Percentiles rank a stretch among this genome's conserved stretches.
Conservation (phyloP, 257 asterid species). For the Capsicum baccatum region DNA sequence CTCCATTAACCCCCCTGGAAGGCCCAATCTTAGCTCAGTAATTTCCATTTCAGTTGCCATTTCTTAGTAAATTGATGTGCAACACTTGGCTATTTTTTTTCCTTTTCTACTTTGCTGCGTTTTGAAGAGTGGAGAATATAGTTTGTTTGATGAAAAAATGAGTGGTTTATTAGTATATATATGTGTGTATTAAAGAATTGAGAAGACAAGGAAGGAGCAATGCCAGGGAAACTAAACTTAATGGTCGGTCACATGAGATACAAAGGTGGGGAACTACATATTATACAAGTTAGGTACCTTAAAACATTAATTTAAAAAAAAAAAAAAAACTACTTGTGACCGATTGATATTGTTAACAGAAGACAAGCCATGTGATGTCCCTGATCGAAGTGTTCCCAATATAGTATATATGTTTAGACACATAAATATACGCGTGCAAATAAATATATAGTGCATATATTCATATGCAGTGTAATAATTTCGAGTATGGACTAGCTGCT, state of each 20-base stretch:
- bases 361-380: constrained; percentile 74
- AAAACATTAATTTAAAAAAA: constrained; percentile 15
- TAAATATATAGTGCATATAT: neutral
- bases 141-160: neutral
- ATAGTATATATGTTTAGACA: neutral
- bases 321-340: neutral
- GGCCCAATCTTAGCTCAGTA: constrained; percentile 85
- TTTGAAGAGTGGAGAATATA: neutral
- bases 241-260: constrained; percentile 76
- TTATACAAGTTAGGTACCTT: constrained; percentile 37
- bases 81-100: neutral
- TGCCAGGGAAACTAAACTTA: constrained; percentile 49
- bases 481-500: neutral
- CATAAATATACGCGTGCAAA: neutral
- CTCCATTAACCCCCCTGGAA: constrained; percentile 59
- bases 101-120: neutral
- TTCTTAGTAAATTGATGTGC: neutral
- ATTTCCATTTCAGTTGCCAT: constrained; percentile 67
- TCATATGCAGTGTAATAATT: neutral
- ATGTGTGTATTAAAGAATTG: constrained; percentile 21
- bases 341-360: constrained; percentile 3
- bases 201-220: constrained; percentile 35
- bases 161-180: neutral
- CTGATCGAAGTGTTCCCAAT: constrained; percentile 32
- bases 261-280: constrained; percentile 64